Evolutionary conservation across 352 stramenopile species (phyloP).

Genomic region (Aphanomyces stellatus): DNA sequence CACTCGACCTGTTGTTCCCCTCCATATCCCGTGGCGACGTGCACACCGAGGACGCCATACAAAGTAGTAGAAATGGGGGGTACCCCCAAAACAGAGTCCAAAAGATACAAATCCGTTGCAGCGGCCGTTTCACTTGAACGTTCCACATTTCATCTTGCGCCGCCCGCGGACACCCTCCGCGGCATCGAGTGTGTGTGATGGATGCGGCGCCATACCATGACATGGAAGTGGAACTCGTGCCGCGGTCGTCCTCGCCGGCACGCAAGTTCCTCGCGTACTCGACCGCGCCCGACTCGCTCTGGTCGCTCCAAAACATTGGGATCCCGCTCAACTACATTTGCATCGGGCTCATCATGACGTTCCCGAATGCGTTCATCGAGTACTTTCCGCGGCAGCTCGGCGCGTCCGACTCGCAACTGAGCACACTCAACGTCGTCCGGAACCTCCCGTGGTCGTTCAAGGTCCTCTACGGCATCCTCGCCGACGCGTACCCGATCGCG

Average conservation of each 20-base stretch:
- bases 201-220: background rate
- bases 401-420: constrained; percentile 61
- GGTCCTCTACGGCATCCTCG: constrained; percentile 59
- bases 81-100: too few species aligned
- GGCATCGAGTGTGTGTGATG: too few species aligned
- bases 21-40: too few species aligned
- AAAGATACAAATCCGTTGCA: background rate
- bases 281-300: constrained; percentile 30
- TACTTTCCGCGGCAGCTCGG: constrained; percentile 54
- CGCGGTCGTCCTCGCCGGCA: background rate
- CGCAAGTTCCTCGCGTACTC: too few species aligned
- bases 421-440: constrained; percentile 54
- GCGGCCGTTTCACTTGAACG: background rate
- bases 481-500: constrained; percentile 50
- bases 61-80: too few species aligned
- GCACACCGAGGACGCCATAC: too few species aligned
- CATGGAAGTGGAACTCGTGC: background rate
- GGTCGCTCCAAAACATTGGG: constrained; percentile 38
- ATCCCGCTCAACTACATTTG: constrained; percentile 77
- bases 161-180: too few species aligned
- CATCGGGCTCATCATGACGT: constrained; percentile 52
- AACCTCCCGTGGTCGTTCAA: constrained; percentile 74
- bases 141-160: background rate
- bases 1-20: too few species aligned
- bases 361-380: constrained; percentile 67